Conservation (phyloP, 179 eudicot species). For the Spergularia azorica region DNA sequence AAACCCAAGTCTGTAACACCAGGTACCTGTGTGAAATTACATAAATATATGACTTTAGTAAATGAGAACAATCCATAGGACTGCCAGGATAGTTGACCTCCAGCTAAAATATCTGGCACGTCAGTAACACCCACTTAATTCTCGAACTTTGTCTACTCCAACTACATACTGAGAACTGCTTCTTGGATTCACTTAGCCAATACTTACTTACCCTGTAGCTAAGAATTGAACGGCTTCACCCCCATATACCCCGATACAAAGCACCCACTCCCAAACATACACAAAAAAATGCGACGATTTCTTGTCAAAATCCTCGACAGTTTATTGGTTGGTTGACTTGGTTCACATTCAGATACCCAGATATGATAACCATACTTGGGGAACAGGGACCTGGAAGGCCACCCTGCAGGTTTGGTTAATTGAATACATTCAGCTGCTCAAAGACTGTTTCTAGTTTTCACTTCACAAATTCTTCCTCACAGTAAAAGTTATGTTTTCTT, state of each 20-base stretch:
- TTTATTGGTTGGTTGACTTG: no score
- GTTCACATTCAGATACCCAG: not conserved
- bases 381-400: not conserved
- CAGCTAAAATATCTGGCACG: conserved; percentile 4
- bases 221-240: not conserved
- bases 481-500: not conserved
- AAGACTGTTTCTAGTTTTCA: not conserved
- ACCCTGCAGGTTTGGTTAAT: not conserved
- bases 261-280: not conserved
- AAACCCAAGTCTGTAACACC: conserved; percentile 83
- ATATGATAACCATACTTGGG: not conserved
- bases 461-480: conserved; percentile 4
- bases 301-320: not conserved
- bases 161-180: conserved; percentile 15
- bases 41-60: not conserved
- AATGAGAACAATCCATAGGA: not conserved
- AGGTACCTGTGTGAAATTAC: conserved; percentile 58
- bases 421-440: not conserved
- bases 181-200: not conserved
- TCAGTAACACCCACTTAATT: conserved; percentile 4
- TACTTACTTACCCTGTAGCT: not conserved
- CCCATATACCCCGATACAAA: not conserved
- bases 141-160: not conserved
- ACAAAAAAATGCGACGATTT: not conserved
- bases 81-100: not conserved